Base-by-base conservation (phyloP, 1,284 basidiomycete species). In the Farysia itapuensis region DNA sequence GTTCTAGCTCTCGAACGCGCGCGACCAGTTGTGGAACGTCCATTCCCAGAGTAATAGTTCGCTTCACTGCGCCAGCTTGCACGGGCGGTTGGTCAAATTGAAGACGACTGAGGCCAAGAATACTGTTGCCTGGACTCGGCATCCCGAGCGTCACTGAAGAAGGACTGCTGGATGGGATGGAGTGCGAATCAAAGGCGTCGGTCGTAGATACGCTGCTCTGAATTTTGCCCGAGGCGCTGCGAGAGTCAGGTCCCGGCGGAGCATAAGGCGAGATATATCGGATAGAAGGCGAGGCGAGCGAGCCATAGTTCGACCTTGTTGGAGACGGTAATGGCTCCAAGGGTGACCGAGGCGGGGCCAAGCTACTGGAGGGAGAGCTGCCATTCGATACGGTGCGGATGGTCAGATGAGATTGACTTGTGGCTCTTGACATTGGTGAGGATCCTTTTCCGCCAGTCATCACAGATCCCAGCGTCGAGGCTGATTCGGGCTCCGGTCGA, bases 11-110 rank as follows among this genome's bases (percentile, higher is more conserved):
- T 9, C 67, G 59, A 4, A 69, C 52, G 14, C 51, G 45, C 2
- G 32, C 23, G 4, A 63, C 43, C 16, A 69, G 53, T 42, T 57
- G 43, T 2, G 45, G 37, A 3, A 49, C 40, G 29, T 67, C 66
- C 67, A 70, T 70, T 19, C 67, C 67, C 0, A 70, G 40, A 19
- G 64, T 66, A 28, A 70, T 66, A 21, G 67, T 67, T n/a, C 67
- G 52, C 33, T 63, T 66, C 25, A 49, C 21, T 15, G 34, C 18
- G 8, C 34, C 20, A n/a, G n/a, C n/a, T n/a, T n/a, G n/a, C n/a
- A 9, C 12, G 16, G 13, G 12, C 11, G 31, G 31, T 33, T 33
- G 11, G 33, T 33, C 25, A 48, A 56, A 18, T 39, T 39, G 13
- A 46, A 39, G 4, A 43, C 43, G 26, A 37, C 37, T 4, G 42